Evolutionary conservation across 768 basidiomycete species (phyloP).

Genomic region (Cystoderma amianthinum): DNA sequence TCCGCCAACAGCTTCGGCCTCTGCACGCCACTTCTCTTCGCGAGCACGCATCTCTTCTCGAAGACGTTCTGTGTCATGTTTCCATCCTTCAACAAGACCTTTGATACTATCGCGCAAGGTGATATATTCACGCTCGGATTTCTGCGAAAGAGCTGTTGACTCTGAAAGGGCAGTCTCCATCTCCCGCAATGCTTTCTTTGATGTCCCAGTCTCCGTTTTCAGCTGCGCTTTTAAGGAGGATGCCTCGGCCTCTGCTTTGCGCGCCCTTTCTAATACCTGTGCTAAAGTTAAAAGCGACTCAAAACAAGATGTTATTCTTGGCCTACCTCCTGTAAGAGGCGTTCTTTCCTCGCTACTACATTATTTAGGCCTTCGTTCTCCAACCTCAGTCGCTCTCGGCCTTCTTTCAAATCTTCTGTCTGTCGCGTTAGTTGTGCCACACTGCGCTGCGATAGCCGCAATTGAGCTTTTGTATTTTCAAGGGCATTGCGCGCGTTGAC

Average conservation of each 20-base stretch:
- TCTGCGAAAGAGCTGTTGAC: constrained; percentile 71
- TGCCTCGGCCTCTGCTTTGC: constrained; percentile 80
- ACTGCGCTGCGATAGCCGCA: constrained; percentile 73
- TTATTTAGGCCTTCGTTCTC: constrained; percentile 89
- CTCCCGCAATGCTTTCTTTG: constrained; percentile 73
- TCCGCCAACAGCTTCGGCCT: constrained; percentile 60
- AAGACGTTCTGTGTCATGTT: constrained; percentile 63
- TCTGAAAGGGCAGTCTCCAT: constrained; percentile 73
- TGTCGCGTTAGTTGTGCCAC: constrained; percentile 82
- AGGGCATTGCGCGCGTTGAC: constrained; percentile 72
- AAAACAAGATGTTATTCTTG: too few relatives aligned
- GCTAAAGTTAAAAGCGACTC: too few relatives aligned
- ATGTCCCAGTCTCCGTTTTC: constrained; percentile 62
- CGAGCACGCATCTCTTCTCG: constrained; percentile 68
- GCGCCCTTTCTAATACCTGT: constrained; percentile 75
- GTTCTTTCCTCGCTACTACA: constrained; percentile 82
- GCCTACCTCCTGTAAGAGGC: constrained; percentile 75
- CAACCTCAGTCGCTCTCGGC: constrained; percentile 69
- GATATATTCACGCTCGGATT: constrained; percentile 78
- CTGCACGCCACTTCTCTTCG: constrained; percentile 62
- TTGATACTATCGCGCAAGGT: constrained; percentile 74
- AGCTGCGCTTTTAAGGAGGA: constrained; percentile 60
- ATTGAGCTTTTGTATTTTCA: constrained; percentile 81
- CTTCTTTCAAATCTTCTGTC: constrained; percentile 86
- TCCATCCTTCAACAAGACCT: constrained; percentile 66